These are phyloP conservation scores for Exophiala viscosa DNA, from an alignment of 2,329 filamentous ascomycete species.

Conservation along the genomic window DNA sequence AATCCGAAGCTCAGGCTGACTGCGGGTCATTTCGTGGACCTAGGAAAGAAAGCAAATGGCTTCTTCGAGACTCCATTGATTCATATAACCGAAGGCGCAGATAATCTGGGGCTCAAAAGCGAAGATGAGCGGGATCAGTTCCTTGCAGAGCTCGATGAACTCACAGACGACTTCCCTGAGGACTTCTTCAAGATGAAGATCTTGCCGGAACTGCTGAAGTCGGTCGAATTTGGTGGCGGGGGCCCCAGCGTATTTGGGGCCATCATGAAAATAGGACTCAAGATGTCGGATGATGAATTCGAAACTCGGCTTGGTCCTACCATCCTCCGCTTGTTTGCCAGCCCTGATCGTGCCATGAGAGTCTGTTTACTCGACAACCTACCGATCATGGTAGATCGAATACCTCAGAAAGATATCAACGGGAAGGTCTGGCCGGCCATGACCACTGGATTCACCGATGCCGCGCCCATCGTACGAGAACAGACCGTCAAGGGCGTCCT, in stretches of 20 bases:
- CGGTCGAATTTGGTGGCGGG: constrained; percentile 95
- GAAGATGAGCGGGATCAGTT: constrained; percentile 81
- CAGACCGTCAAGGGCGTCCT: constrained; percentile 95
- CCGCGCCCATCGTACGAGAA: constrained; percentile 86
- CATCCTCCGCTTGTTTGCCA: constrained; percentile 79
- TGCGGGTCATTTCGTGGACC: constrained; percentile 80
- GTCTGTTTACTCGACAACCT: constrained; percentile 88
- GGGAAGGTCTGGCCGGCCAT: constrained; percentile 96
- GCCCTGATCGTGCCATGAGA: constrained; percentile 85
- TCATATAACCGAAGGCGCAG: constrained; percentile 85
- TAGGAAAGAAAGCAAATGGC: constrained; percentile 73
- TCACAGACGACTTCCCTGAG: constrained; percentile 92
- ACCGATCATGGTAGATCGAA: constrained; percentile 82
- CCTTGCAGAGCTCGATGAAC: constrained; percentile 74
- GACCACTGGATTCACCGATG: constrained; percentile 89
- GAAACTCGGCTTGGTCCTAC: constrained; percentile 79
- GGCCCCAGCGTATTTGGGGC: constrained; percentile 85
- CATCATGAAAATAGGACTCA: constrained; percentile 85
- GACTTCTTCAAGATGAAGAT: constrained; percentile 99
- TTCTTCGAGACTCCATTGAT: constrained; percentile 95
- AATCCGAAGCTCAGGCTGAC: constrained; percentile 87
- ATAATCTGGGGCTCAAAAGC: constrained; percentile 84
- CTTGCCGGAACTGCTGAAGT: constrained; percentile 91
- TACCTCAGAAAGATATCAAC: constrained; percentile 84
- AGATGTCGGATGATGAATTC: constrained; percentile 86